Conservation (phyloP, 2,329 filamentous ascomycete species). For the Penicillium olsonii region DNA sequence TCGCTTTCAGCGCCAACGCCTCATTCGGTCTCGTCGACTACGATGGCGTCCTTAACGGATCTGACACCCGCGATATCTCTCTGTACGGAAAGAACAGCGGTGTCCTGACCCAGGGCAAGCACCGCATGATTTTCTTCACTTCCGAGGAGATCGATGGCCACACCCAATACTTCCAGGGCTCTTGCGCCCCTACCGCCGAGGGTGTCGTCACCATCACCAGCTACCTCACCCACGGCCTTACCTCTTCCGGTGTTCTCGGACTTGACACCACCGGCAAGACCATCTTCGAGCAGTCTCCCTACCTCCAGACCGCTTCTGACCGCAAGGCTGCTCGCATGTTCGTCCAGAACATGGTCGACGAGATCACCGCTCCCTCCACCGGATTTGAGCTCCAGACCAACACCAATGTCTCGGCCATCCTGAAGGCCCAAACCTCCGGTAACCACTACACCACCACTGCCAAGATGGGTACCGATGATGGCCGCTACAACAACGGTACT, state of each 20-base stretch:
- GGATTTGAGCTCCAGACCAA: slow-evolving; percentile 26
- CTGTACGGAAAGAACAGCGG: slow-evolving; percentile 26
- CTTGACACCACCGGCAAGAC: slow-evolving; percentile 27
- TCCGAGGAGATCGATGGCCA: slow-evolving; percentile 27
- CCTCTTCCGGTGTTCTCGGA: slow-evolving; percentile 27
- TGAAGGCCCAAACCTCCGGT: slow-evolving; percentile 46
- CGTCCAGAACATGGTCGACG: slow-evolving; percentile 23
- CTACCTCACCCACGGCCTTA: slow-evolving; percentile 32
- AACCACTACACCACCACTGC: slow-evolving; percentile 54
- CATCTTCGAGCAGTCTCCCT: slow-evolving; percentile 27
- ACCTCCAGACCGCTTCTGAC: slow-evolving; percentile 26
- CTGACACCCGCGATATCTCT: slow-evolving; percentile 21
- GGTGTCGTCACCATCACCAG: slow-evolving; percentile 23
- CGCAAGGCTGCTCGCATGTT: slow-evolving; percentile 21
- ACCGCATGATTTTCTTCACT: slow-evolving; percentile 30
- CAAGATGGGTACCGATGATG: slow-evolving; percentile 62
- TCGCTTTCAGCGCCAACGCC: slow-evolving; percentile 19
- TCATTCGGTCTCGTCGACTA: slow-evolving; percentile 22
- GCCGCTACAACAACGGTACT: slow-evolving; percentile 55
- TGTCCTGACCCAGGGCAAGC: slow-evolving; percentile 25
- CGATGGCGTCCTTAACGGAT: slow-evolving; percentile 20
- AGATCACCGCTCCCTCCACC: slow-evolving; percentile 21
- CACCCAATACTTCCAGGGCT: slow-evolving; percentile 31
- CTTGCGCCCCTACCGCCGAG: slow-evolving; percentile 19
- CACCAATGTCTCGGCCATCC: slow-evolving; percentile 26